These are phyloP conservation scores for Iris macrosiphon DNA, from an alignment of 106 monocot genomes.

Conservation along the genomic window DNA sequence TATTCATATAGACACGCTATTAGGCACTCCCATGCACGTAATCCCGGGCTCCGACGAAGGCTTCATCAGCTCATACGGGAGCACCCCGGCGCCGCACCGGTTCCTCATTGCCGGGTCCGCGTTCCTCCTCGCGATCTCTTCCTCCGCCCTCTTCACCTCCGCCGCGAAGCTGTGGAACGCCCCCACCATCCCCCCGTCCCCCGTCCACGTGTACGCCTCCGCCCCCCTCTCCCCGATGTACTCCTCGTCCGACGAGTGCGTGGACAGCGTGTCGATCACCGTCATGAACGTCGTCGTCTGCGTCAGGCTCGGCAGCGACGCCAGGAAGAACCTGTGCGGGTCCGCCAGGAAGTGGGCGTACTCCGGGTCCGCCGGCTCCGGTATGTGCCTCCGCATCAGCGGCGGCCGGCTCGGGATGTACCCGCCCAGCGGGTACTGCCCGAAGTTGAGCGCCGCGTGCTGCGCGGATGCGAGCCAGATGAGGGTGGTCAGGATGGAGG, in stretches of 20 bases:
- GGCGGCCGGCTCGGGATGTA: slow-evolving; percentile 99
- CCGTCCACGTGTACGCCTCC: slow-evolving; percentile 64
- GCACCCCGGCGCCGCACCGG: slow-evolving; percentile 84
- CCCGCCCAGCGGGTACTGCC: slow-evolving; percentile 89
- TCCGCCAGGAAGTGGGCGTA: slow-evolving; percentile 45
- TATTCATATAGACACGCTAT: slow-evolving; percentile 74
- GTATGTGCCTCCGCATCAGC: slow-evolving; percentile 72
- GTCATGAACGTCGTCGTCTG: slow-evolving; percentile 87
- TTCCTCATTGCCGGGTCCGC: slow-evolving; percentile 52
- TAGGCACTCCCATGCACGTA: slow-evolving; percentile 80
- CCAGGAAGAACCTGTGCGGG: slow-evolving; percentile 68
- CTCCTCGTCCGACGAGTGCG: slow-evolving; percentile 91
- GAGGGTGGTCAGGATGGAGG: slow-evolving; percentile 64
- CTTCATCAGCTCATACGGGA: slow-evolving; percentile 78
- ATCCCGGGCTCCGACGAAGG: slow-evolving; percentile 80
- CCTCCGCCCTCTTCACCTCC: slow-evolving; percentile 57
- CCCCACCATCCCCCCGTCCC: slow-evolving; percentile 52
- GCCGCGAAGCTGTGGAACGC: slow-evolving; percentile 51
- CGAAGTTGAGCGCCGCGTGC: slow-evolving; percentile 96
- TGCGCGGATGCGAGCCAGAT: slow-evolving; percentile 89
- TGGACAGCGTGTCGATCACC: slow-evolving; percentile 93
- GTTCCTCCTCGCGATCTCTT: slow-evolving; percentile 70
- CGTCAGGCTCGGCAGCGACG: slow-evolving; percentile 59
- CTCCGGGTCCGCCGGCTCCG: slow-evolving; percentile 65
- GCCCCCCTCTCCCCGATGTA: slow-evolving; percentile 79